A percentile compares a stretch with the other conserved stretches of the same genome.
phyloP scores from a whole-genome alignment of 257 asterid species.

The Plantago major region DNA sequence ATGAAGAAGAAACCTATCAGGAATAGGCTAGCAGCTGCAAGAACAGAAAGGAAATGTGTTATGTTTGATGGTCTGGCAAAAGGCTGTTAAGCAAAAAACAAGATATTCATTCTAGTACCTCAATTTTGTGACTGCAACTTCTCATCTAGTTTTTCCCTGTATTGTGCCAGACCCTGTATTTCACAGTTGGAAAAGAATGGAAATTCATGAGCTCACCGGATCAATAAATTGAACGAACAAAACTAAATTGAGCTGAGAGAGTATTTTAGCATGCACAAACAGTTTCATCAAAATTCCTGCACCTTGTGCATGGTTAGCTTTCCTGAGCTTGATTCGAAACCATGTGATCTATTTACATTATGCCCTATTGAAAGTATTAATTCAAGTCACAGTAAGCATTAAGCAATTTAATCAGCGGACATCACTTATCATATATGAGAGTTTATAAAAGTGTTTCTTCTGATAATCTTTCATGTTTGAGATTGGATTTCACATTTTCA shows the following conservation, averaged over 20 bases:
- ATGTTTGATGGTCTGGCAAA: not conserved
- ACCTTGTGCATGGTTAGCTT: not conserved
- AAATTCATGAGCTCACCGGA: not conserved
- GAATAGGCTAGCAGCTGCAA: conserved; percentile 4
- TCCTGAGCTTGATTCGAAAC: no score
- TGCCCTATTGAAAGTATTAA: no score
- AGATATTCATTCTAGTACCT: conserved; percentile 6
- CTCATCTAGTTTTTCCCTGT: conserved; percentile 84
- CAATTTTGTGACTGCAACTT: conserved; percentile 36
- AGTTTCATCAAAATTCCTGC: not conserved
- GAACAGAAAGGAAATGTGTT: not conserved
- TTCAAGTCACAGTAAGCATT: no score
- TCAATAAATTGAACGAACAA: not conserved
- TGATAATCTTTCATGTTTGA: no score
- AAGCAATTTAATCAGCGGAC: no score
- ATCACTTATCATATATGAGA: no score
- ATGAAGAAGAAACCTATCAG: conserved; percentile 4
- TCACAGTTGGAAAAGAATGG: not conserved
- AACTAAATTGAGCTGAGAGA: not conserved
- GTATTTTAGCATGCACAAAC: not conserved
- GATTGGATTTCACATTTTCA: no score
- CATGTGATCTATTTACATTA: no score
- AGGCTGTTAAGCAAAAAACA: conserved; percentile 6
- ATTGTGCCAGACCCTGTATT: conserved; percentile 78
- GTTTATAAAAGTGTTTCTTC: no score